phyloP scores from a whole-genome alignment of 768 basidiomycete species.

The Leccinum olivaceopallidum region DNA sequence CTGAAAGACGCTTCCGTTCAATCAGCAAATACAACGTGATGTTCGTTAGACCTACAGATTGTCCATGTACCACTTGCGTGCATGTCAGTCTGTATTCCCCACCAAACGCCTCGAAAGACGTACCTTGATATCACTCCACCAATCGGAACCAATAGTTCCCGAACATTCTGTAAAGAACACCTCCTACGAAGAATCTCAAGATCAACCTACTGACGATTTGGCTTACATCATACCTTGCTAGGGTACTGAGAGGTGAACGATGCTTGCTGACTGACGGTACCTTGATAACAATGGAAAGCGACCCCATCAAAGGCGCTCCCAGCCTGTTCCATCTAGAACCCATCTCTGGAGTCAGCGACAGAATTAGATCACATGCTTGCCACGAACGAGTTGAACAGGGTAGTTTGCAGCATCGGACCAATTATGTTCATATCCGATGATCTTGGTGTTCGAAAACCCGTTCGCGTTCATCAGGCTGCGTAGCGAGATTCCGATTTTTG shows the following conservation, averaged over 20 bases:
- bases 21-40: constrained; percentile 27
- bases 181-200: constrained; percentile 23
- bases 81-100: constrained; percentile 11
- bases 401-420: constrained; percentile 69
- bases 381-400: constrained; percentile 53
- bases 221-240: constrained; percentile 38
- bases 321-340: constrained; percentile 52
- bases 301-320: constrained; percentile 60
- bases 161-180: constrained; percentile 62
- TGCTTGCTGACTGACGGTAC: constrained; percentile 52
- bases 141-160: constrained; percentile 65
- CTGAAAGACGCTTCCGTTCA: constrained; percentile 16
- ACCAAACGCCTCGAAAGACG: neutral
- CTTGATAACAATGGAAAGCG: constrained; percentile 72
- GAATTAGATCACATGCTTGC: neutral
- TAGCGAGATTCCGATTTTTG: constrained; percentile 54
- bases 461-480: constrained; percentile 62
- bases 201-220: neutral
- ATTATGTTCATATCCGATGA: constrained; percentile 75
- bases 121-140: constrained; percentile 82
- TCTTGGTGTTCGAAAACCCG: constrained; percentile 56
- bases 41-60: constrained; percentile 47
- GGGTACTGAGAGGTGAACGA: constrained; percentile 57
- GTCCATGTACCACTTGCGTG: constrained; percentile 63
- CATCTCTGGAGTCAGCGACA: neutral